Conservation (phyloP, 495 filamentous ascomycete species). For the Penicillium samsonianum region DNA sequence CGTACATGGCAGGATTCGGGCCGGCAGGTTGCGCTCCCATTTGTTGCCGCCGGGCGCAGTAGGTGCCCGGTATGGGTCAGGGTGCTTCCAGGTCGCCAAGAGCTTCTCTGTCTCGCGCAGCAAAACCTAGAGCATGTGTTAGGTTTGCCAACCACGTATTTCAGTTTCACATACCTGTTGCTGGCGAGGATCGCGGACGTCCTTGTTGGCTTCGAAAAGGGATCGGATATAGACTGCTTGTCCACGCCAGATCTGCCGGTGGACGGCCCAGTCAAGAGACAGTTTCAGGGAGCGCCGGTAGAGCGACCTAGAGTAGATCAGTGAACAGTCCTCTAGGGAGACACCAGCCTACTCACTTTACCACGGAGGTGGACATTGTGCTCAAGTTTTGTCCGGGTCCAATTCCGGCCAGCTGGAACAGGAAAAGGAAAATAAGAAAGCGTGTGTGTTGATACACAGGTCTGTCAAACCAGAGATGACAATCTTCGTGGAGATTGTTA, state of each 20-base stretch:
- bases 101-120: constrained; percentile 84
- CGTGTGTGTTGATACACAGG: neutral
- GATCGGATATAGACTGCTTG: constrained; percentile 95
- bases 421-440: neutral
- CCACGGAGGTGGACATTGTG: constrained; percentile 41
- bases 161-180: constrained; percentile 63
- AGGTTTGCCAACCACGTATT: neutral
- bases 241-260: constrained; percentile 87
- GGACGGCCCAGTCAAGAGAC: constrained; percentile 90
- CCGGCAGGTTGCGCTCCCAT: constrained; percentile 90
- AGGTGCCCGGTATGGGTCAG: constrained; percentile 84
- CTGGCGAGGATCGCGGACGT: constrained; percentile 82
- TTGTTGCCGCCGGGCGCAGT: constrained; percentile 96
- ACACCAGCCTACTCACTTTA: constrained; percentile 32
- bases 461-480: neutral
- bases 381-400: constrained; percentile 12
- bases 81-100: constrained; percentile 94
- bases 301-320: constrained; percentile 64
- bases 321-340: neutral
- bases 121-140: constrained; percentile 59
- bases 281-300: constrained; percentile 93
- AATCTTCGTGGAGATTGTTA: neutral
- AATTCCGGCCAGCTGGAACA: constrained; percentile 8
- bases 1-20: constrained; percentile 78
- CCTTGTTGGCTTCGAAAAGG: constrained; percentile 90